Evolutionary conservation across 2,329 filamentous ascomycete species (phyloP), one percentile per base, ranked within the genome.

Genomic region (Mycogone perniciosa): DNA sequence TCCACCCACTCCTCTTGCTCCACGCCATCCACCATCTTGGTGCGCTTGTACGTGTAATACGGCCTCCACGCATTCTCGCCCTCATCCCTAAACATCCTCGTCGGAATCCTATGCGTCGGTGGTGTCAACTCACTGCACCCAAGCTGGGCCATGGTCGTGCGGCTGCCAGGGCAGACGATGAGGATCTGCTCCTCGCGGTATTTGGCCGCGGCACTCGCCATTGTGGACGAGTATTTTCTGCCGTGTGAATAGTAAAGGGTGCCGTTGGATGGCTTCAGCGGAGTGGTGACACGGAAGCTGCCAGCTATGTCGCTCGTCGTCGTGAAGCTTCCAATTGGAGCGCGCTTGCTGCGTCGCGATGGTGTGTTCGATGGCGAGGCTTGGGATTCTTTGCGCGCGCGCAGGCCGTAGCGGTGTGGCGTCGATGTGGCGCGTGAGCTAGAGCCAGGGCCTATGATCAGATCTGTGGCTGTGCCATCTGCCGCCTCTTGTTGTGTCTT

Each of bases 81-180:
- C 64, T 87, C 84, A 52, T 95, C 90, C 59, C 84, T 82, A 48
- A 97, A 99, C 90, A 99, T 96, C 73, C 93, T 86, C 69, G 92
- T 96, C 31, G 88, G 84, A 59, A 97, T 81, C 59, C 90, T 88
- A 67, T 88, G 81, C 55, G 84, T 80, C n/a, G 93, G 89, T 40
- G 90, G 91, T 34, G 91, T 95, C 68, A 97, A 85, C 74, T 96
- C 91, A 60, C 84, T 85, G 60, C 93, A 86, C 46, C 91, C 91
- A 38, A 96, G 80, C 77, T 96, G 90, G 59, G 90, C 91, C 73
- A 95, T 82, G 53, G 90, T 96, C 57, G 85, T 92, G 71, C 87
- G 85, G 67, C 90, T 96, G 64, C 91, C 91, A 33, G 87, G 86
- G 68, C 85, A 86, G 71, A 91, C 84, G 66, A 91, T 70, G 63